Conservation (phyloP, 2,329 filamentous ascomycete genomes). For the Madurella fahalii region DNA sequence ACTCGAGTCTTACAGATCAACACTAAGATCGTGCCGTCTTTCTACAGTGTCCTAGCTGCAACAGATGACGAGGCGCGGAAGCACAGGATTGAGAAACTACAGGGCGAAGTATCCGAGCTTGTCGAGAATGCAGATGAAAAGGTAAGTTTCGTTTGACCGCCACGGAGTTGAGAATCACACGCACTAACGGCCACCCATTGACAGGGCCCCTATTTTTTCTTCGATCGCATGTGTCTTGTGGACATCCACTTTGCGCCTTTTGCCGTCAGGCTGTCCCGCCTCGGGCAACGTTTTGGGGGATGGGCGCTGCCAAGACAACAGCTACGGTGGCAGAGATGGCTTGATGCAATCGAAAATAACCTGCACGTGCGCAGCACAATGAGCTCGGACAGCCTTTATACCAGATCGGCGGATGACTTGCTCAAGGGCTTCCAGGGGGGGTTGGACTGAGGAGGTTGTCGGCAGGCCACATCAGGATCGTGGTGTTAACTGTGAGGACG, state of each 20-base stretch:
- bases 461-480: neutral
- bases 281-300: constrained; percentile 60
- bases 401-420: constrained; percentile 56
- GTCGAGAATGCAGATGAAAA: constrained; percentile 46
- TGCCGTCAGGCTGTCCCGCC: constrained; percentile 62
- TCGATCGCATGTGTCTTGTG: constrained; percentile 53
- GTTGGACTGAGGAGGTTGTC: neutral
- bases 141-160: constrained; percentile 24
- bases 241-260: constrained; percentile 75
- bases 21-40: constrained; percentile 67
- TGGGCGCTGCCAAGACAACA: constrained; percentile 63
- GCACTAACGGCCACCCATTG: neutral
- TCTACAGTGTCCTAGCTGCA: constrained; percentile 69
- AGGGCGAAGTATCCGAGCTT: constrained; percentile 55
- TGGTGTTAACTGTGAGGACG: no score
- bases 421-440: constrained; percentile 10
- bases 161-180: neutral
- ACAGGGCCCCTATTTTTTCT: constrained; percentile 66
- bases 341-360: constrained; percentile 64
- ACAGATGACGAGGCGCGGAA: constrained; percentile 57
- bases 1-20: constrained; percentile 57
- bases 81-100: constrained; percentile 57
- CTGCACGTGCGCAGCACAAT: constrained; percentile 62
- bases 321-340: constrained; percentile 64
- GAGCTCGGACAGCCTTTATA: constrained; percentile 52